phyloP scores from a whole-genome alignment of 768 basidiomycete species.

The Lentinula lateritia region DNA sequence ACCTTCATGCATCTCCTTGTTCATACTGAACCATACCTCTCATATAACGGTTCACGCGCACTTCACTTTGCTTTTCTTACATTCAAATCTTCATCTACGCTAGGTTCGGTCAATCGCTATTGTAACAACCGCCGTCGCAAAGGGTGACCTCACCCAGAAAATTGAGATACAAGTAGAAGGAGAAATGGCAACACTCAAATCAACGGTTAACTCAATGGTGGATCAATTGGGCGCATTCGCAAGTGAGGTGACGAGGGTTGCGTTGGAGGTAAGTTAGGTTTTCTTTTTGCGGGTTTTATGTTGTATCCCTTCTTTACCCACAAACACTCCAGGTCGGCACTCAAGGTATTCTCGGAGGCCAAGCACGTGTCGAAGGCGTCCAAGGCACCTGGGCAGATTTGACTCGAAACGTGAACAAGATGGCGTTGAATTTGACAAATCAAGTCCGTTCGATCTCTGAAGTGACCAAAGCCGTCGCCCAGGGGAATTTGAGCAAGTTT shows the following conservation, averaged over 20 bases:
- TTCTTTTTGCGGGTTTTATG: constrained; percentile 1
- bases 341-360: constrained; percentile 85
- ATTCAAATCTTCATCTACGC: background rate
- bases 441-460: constrained; percentile 80
- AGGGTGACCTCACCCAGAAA: constrained; percentile 88
- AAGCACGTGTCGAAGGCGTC: constrained; percentile 85
- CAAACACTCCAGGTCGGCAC: constrained; percentile 54
- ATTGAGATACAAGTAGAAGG: constrained; percentile 85
- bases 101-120: constrained; percentile 79
- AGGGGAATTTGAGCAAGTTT: constrained; percentile 76
- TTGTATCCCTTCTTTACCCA: background rate
- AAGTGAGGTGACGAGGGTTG: constrained; percentile 76
- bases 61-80: background rate
- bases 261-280: constrained; percentile 61
- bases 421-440: constrained; percentile 73
- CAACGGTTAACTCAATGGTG: constrained; percentile 93
- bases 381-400: constrained; percentile 93
- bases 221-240: constrained; percentile 85
- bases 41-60: background rate
- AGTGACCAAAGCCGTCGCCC: constrained; percentile 82
- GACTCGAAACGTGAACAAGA: constrained; percentile 88
- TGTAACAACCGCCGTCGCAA: constrained; percentile 86
- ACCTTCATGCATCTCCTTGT: background rate
- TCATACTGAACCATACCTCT: background rate
- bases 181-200: constrained; percentile 82